These are phyloP conservation scores for Mycogone perniciosa DNA, from an alignment of 2,329 filamentous ascomycete species.

Conservation along the genomic window DNA sequence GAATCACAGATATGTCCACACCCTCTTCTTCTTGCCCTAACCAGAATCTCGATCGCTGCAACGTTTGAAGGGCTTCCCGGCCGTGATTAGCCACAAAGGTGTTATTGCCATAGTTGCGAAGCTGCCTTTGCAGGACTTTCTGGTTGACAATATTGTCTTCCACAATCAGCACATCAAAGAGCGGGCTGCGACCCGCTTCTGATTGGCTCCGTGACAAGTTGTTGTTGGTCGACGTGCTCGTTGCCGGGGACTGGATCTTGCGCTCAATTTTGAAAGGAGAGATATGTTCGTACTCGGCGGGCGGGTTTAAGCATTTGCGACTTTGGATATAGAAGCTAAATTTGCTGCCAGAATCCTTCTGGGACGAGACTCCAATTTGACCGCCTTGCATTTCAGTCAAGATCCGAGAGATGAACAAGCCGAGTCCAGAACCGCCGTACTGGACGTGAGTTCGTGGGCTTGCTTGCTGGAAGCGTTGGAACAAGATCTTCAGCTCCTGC, in stretches of 20 bases:
- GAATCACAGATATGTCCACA: constrained; percentile 56
- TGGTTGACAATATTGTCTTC: constrained; percentile 65
- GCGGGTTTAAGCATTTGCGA: constrained; percentile 45
- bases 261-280: constrained; percentile 31
- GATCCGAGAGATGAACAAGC: constrained; percentile 70
- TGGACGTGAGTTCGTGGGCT: constrained; percentile 64
- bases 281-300: constrained; percentile 31
- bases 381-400: constrained; percentile 72
- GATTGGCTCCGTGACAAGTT: constrained; percentile 10
- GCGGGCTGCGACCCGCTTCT: constrained; percentile 20
- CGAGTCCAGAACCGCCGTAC: constrained; percentile 64
- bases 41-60: constrained; percentile 53
- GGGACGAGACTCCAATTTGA: constrained; percentile 65
- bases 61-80: constrained; percentile 52
- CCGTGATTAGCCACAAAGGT: constrained; percentile 60
- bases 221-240: constrained; percentile 15
- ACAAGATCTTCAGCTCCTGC: constrained; percentile 60
- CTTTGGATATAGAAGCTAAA: constrained; percentile 73
- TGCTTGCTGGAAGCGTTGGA: constrained; percentile 63
- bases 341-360: constrained; percentile 61
- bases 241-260: constrained; percentile 20
- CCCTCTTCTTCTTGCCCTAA: constrained; percentile 39
- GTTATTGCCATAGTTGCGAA: constrained; percentile 54
- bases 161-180: constrained; percentile 56
- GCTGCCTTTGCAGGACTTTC: constrained; percentile 54